Evolutionary conservation across 1,284 basidiomycete genomes (phyloP), one percentile per base, ranked within the genome.

Genomic region (Cutaneotrichosporon dermatis): DNA sequence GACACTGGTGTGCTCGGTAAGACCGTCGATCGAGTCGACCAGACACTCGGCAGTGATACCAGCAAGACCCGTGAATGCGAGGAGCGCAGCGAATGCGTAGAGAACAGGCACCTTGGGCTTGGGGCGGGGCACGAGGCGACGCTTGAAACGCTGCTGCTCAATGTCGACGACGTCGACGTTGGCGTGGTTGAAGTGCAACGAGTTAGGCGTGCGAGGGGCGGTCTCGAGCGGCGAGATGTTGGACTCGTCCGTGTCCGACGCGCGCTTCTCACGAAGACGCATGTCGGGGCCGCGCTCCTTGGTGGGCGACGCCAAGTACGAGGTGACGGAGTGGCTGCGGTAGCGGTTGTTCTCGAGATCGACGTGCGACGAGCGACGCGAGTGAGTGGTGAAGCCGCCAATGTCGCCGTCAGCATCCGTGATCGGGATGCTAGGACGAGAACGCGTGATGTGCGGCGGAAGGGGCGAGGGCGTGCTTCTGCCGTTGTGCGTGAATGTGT

Each of bases 21-120:
- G 72, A n/a, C 83, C 85, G 66, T 87, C 81, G 66, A 94, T 91
- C 8, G 88, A 89, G 63, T 84, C 83, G 8, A 94, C 88, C 0
- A 94, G 84, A 71, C 83, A 90, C 75, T 94, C 92, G n/a, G 91
- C 90, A 4, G 89, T 92, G 43, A 93, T 77, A 66, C 84, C 75
- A 2, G 76, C 74, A 6, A 77, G 60, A 51, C 68, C 76, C 25
- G 76, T 75, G 62, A 76, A 73, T 36, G 61, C 57, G n/a, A 66
- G 25, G 4, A 79, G 68, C 42, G 71, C 61, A 11, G 49, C 59
- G 41, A 73, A 42, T 39, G 74, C 82, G 40, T 76, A 77, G 9
- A 78, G 69, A 8, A 77, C 72, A 66, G 82, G 84, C 55, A 84
- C 68, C 58, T 80, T 79, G 11, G 81, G 80, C 9, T 69, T 25